Percentiles rank a stretch among this genome's conserved stretches.
Conservation (phyloP, 768 basidiomycete genomes). For the Udeniomyces megalosporus region DNA sequence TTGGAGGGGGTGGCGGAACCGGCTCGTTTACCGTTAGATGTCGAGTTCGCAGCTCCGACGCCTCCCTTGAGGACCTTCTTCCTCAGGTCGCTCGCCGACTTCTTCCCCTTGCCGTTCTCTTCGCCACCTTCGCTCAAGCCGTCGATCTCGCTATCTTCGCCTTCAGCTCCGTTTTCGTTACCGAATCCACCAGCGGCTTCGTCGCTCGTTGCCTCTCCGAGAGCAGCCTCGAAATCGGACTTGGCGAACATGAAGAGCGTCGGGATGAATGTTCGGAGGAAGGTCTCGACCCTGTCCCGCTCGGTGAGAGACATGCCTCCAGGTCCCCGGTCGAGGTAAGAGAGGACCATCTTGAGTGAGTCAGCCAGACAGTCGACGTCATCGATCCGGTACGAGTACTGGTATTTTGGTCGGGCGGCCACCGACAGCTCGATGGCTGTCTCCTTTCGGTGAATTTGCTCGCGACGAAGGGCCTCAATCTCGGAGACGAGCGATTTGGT, state of each 20-base stretch:
- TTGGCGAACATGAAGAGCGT: slow-evolving; percentile 45
- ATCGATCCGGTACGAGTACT: slow-evolving; percentile 61
- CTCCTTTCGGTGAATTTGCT: slow-evolving; percentile 28
- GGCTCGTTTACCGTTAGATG: slow-evolving; percentile 17
- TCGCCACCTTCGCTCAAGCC: slow-evolving; percentile 35
- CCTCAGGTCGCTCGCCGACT: slow-evolving; percentile 53
- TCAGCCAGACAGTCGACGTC: slow-evolving; percentile 74
- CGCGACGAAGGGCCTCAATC: slow-evolving; percentile 26
- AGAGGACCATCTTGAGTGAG: slow-evolving; percentile 71
- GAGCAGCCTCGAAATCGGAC: slow-evolving; percentile 33
- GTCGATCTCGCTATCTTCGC: slow-evolving; percentile 54
- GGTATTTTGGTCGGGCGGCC: slow-evolving; percentile 60
- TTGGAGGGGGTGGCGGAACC: slow-evolving; percentile 16
- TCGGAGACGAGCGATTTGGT: slow-evolving; percentile 28
- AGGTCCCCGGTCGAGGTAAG: slow-evolving; percentile 76
- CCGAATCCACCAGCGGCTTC: not conserved
- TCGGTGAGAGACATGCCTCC: slow-evolving; percentile 49
- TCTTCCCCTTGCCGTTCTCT: slow-evolving; percentile 30
- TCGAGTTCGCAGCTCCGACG: slow-evolving; percentile 39
- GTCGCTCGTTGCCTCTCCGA: slow-evolving; percentile 17
- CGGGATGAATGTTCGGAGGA: slow-evolving; percentile 70
- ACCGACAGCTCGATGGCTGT: slow-evolving; percentile 43
- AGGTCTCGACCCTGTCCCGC: slow-evolving; percentile 65
- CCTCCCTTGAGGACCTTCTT: slow-evolving; percentile 64
- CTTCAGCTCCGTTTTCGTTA: slow-evolving; percentile 22